Evolutionary conservation across 371 early-diverging fungal species (phyloP), one percentile per base, ranked within the genome.

Genomic region (Antonospora locustae): DNA sequence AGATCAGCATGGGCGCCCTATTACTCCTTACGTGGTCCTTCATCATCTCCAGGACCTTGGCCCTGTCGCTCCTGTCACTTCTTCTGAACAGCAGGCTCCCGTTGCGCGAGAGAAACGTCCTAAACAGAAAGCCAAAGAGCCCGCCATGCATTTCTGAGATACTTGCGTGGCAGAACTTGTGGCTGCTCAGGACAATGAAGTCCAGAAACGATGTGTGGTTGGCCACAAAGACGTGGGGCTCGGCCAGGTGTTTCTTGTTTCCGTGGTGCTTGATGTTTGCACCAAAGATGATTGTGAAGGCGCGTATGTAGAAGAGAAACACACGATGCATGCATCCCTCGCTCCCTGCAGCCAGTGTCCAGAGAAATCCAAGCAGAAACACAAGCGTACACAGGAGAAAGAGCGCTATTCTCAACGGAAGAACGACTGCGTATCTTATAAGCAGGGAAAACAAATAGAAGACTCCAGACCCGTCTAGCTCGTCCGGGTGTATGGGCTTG

Each of bases 171-270:
- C 81, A 81, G 62, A 80, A 83, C 50, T 75, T 77, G 57, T 84
- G 65, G 22, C 81, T 79, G 63, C 79, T 77, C 27, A 85, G 65
- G 12, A 85, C 68, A 45, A 86, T 70, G 64, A 81, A 85, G 62
- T 86, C 86, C 20, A 86, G 67, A 75, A 83, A 81, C 17, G 81
- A 81, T 0, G 85, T 86, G 64, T 86, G 86, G 64, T 86, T 86
- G 19, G 80, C 50, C 48, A 80, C 80, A 75, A 77, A 82, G 9
- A 86, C 74, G 69, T 83, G 82, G 11, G 84, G 82, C 34, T 64
- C 65, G 16, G 74, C 51, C 16, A 80, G 57, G 16, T 45, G 48
- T 6, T 76, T 79, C 54, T 84, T 84, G 27, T 66, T 37, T 32
- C 84, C 83, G 47, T 79, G 73, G 60, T 81, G 79, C 24, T 71